Conservation (phyloP, 129 eudicot species). For the Arctium minus region DNA sequence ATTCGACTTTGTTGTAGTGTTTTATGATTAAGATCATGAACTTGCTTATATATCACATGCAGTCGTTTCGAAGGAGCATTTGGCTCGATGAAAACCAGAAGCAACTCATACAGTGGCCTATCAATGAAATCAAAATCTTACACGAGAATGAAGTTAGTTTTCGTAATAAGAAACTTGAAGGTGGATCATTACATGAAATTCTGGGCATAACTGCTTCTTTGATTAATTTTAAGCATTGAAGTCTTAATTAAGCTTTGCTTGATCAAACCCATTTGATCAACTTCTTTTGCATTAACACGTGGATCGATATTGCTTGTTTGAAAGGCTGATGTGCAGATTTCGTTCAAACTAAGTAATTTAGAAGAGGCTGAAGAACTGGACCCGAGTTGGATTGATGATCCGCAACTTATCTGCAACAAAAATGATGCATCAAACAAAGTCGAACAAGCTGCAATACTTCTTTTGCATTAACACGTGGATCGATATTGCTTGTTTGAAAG, state of each 20-base stretch:
- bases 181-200: slow-evolving; percentile 24
- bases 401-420: slow-evolving; percentile 46
- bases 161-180: slow-evolving; percentile 21
- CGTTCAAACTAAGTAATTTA: slow-evolving; percentile 44
- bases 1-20: background rate
- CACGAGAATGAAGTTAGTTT: slow-evolving; percentile 11
- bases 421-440: slow-evolving; percentile 38
- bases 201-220: slow-evolving; percentile 32
- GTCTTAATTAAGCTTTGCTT: background rate
- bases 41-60: background rate
- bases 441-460: slow-evolving; percentile 56
- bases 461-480: background rate
- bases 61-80: slow-evolving; percentile 35
- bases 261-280: background rate
- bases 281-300: background rate
- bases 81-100: slow-evolving; percentile 25
- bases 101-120: slow-evolving; percentile 38
- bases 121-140: slow-evolving; percentile 27
- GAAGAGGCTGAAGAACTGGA: slow-evolving; percentile 44
- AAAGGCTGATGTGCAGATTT: slow-evolving; percentile 71
- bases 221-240: slow-evolving; percentile 3
- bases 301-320: background rate
- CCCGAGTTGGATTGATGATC: slow-evolving; percentile 31
- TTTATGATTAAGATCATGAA: background rate
- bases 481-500: slow-evolving; percentile 16